These are phyloP conservation scores for Candida xiaguanensis DNA, from an alignment of 805 yeast genomes.

Conservation along the genomic window DNA sequence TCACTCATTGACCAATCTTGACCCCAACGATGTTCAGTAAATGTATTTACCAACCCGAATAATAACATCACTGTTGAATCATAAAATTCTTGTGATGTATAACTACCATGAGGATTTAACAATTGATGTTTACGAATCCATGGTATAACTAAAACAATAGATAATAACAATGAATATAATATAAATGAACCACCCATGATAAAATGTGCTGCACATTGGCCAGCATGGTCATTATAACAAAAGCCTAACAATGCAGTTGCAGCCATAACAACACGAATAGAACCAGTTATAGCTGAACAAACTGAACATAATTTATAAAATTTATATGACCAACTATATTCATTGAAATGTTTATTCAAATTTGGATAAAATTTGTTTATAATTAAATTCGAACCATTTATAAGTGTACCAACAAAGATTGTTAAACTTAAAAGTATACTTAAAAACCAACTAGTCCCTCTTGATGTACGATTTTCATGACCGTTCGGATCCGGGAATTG, in stretches of 20 bases:
- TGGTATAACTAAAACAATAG: conserved; percentile 65
- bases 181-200: conserved; percentile 93
- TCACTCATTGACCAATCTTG: conserved; percentile 92
- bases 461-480: conserved; percentile 63
- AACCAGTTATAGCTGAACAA: conserved; percentile 53
- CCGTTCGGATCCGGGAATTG: conserved; percentile 62
- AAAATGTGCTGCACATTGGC: conserved; percentile 96
- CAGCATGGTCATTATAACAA: conserved; percentile 78
- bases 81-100: conserved; percentile 70
- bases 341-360: conserved; percentile 27
- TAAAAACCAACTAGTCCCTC: conserved; percentile 67
- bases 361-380: conserved; percentile 31
- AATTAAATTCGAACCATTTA: conserved; percentile 49
- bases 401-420: conserved; percentile 51
- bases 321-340: conserved; percentile 28
- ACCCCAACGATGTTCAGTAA: conserved; percentile 97
- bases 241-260: conserved; percentile 84
- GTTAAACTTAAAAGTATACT: conserved; percentile 43
- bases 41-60: conserved; percentile 94
- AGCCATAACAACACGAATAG: conserved; percentile 78
- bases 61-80: conserved; percentile 76
- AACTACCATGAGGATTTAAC: conserved; percentile 10
- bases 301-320: conserved; percentile 46
- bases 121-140: conserved; percentile 57
- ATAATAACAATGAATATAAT: conserved; percentile 68